These are phyloP conservation scores for Vigna mungo DNA, from an alignment of 306 rosid species.

Conservation along the genomic window DNA sequence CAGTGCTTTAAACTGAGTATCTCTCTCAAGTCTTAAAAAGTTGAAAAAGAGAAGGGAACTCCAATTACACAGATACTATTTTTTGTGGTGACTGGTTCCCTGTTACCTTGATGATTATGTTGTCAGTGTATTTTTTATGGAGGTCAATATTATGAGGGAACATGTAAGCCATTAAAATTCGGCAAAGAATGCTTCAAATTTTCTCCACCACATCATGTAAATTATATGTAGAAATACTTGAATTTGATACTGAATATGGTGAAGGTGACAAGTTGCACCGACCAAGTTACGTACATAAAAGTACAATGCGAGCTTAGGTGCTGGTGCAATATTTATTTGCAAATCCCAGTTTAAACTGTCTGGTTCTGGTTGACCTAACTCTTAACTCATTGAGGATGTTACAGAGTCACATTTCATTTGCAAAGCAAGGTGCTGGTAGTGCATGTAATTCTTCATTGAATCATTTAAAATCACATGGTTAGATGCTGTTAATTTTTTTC, in stretches of 20 bases:
- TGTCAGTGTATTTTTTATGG: conserved; percentile 4
- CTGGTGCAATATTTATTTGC: neutral
- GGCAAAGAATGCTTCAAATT: conserved; percentile 31
- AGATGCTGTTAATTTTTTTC: no score
- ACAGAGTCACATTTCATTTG: neutral
- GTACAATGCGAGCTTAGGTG: conserved; percentile 28
- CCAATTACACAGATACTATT: neutral
- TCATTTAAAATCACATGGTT: no score
- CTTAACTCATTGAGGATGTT: neutral
- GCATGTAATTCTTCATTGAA: neutral
- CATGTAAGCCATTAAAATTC: conserved; percentile 26
- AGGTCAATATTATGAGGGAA: conserved; percentile 6
- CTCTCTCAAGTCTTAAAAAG: conserved; percentile 44
- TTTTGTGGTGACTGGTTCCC: conserved; percentile 43
- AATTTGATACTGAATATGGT: conserved; percentile 11
- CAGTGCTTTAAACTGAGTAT: conserved; percentile 37
- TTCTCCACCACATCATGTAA: conserved; percentile 24
- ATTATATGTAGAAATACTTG: neutral
- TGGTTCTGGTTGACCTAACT: conserved; percentile 31
- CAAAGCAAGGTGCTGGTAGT: neutral
- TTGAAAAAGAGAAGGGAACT: conserved; percentile 44
- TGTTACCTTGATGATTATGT: conserved; percentile 31
- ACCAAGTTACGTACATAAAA: conserved; percentile 37
- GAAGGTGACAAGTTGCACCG: conserved; percentile 36
- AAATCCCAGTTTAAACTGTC: neutral